Evolutionary conservation across 768 basidiomycete species (phyloP).

Genomic region (Phylloporus rhodoxanthus): DNA sequence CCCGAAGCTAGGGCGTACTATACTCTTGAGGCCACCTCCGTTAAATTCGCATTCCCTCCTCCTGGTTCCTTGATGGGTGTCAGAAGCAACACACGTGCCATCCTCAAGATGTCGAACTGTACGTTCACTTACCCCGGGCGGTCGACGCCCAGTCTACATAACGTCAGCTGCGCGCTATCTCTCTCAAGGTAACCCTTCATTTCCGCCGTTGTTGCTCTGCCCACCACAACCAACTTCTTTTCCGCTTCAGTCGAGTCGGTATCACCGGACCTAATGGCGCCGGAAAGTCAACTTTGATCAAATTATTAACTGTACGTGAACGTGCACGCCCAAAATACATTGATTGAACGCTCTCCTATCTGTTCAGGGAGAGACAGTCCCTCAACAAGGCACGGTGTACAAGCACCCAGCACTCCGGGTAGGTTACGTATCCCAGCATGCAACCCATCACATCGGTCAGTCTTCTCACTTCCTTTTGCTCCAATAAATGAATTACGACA

Average conservation of each 20-base stretch:
- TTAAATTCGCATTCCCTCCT: constrained; percentile 93
- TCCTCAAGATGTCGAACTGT: constrained; percentile 85
- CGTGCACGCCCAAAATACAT: constrained; percentile 1
- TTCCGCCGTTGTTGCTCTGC: constrained; percentile 18
- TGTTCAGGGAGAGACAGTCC: constrained; percentile 77
- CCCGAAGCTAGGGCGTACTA: constrained; percentile 97
- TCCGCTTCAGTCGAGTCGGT: constrained; percentile 68
- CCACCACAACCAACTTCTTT: constrained; percentile 17
- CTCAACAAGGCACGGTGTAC: constrained; percentile 88
- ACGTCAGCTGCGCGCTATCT: constrained; percentile 90
- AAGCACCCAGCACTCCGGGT: constrained; percentile 93
- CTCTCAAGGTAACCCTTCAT: constrained; percentile 64
- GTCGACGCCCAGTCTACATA: constrained; percentile 68
- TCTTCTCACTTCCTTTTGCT: constrained; percentile 12
- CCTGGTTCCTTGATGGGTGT: constrained; percentile 97
- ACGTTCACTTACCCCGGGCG: constrained; percentile 94
- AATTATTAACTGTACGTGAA: constrained; percentile 71
- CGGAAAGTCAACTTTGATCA: constrained; percentile 94
- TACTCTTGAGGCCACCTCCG: constrained; percentile 85
- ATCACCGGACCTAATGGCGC: constrained; percentile 92
- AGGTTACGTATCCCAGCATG: constrained; percentile 96
- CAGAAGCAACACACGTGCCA: constrained; percentile 90
- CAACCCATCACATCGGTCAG: constrained; percentile 89
- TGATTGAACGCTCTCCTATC: constrained; percentile 6
- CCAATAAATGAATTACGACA: constrained; percentile 19